phyloP scores from a whole-genome alignment of 257 asterid species.

The Apocynum venetum region DNA sequence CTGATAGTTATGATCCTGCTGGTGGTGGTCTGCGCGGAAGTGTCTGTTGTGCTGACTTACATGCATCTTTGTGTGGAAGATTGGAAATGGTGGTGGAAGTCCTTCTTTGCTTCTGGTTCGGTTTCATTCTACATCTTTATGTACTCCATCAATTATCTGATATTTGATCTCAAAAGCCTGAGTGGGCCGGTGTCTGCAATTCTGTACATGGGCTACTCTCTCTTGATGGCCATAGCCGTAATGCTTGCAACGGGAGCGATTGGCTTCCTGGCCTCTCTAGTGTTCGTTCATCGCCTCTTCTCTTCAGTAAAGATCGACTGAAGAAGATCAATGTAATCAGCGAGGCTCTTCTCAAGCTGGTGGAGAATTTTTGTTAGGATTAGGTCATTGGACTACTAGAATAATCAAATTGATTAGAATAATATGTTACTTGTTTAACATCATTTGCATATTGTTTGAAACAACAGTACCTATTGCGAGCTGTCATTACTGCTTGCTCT shows the following conservation, averaged over 20 bases:
- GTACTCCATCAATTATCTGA: slow-evolving; percentile 19
- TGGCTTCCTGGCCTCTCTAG: slow-evolving; percentile 19
- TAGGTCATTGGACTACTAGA: too few relatives aligned
- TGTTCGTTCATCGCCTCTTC: slow-evolving; percentile 21
- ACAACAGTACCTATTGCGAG: too few relatives aligned
- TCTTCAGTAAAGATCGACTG: slow-evolving; percentile 24
- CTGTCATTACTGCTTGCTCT: too few relatives aligned
- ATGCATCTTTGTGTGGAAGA: slow-evolving; percentile 26
- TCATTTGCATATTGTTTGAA: too few relatives aligned
- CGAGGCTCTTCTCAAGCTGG: too few relatives aligned
- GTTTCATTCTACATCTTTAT: slow-evolving; percentile 18
- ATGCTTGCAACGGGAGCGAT: slow-evolving; percentile 21
- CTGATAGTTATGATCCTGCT: slow-evolving; percentile 14
- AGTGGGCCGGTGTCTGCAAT: slow-evolving; percentile 20
- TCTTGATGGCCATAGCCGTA: slow-evolving; percentile 19
- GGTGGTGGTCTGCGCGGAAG: slow-evolving; percentile 21
- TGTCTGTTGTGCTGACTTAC: slow-evolving; percentile 18
- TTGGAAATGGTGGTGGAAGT: slow-evolving; percentile 30
- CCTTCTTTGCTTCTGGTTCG: slow-evolving; percentile 22
- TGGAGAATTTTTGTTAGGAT: too few relatives aligned
- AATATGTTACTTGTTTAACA: too few relatives aligned
- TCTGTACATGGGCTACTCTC: slow-evolving; percentile 19
- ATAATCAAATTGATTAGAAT: too few relatives aligned
- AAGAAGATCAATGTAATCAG: not conserved
- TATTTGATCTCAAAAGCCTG: slow-evolving; percentile 22